Evolutionary conservation across 352 stramenopile genomes (phyloP), one percentile per base, ranked within the genome.

Genomic region (Globisporangium abappressorium): DNA sequence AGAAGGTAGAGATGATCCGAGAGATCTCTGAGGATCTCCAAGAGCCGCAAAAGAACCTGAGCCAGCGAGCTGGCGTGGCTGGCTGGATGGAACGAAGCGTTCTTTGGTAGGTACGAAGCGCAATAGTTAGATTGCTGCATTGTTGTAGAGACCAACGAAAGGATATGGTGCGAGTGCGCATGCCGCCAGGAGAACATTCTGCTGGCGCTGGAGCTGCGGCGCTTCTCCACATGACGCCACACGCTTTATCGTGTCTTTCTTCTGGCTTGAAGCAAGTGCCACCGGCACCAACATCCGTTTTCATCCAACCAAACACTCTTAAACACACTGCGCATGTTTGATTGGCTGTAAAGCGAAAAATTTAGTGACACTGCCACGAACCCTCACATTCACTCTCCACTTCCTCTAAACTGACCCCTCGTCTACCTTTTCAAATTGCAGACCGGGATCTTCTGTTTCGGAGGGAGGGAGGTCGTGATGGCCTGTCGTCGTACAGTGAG

Each of bases 401-500:
- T 18, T 56, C 8, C 6, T 43, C 43, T 51, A 51, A 51, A 51
- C 6, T 51, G 43, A 49, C 43, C 43, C 18, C 43, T 18, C 43
- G 43, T 51, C 43, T 51, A 12, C 18, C 6, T 51, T n/a, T 22
- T 51, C 43, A 51, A 51, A 24, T 22, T 2, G 9, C 49, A 56
- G 8, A 56, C 49, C 49, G n/a, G 49, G 20, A 56, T 56, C n/a
- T 56, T 30, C 49, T 56, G 22, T 28, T 56, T 14, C n/a, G 15
- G 9, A 9, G 5, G 9, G n/a, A 30, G 8, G 49, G 49, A 56
- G 30, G 49, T 30, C 49, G 18, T 12, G 49, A 2, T 4, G 6
- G 43, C 43, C 43, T 51, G 43, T 51, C 43, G 43, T 51, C 43
- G 43, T 51, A 51, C 43, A 51, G n/a, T 28, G 49, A 56, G 49